Conservation (phyloP, 176 grass and related monocot genomes). For the Canna indica region DNA sequence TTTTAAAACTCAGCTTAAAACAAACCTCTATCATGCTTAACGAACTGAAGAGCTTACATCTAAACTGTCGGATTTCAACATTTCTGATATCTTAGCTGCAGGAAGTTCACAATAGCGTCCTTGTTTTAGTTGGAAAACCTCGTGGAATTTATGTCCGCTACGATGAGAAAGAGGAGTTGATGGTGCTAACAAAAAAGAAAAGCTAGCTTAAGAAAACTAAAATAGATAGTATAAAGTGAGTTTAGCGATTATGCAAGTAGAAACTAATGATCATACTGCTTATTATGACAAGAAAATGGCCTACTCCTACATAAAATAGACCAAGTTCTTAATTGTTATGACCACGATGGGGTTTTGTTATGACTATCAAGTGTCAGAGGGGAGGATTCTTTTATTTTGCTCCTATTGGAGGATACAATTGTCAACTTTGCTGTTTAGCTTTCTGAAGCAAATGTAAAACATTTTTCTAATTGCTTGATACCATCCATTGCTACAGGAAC, state of each 20-base stretch:
- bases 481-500: too few relatives aligned
- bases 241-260: background rate
- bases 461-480: background rate
- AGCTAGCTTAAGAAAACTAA: slow-evolving; percentile 14
- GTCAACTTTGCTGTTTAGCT: background rate
- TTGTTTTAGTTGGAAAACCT: slow-evolving; percentile 59
- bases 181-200: slow-evolving; percentile 14
- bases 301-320: too few relatives aligned
- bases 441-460: background rate
- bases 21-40: slow-evolving; percentile 6
- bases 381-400: too few relatives aligned
- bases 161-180: slow-evolving; percentile 21
- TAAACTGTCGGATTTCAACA: slow-evolving; percentile 82
- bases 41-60: slow-evolving; percentile 62
- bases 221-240: background rate
- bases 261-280: background rate
- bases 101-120: slow-evolving; percentile 66
- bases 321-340: background rate
- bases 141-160: slow-evolving; percentile 63
- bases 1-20: background rate
- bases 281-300: too few relatives aligned
- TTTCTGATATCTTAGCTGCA: slow-evolving; percentile 73
- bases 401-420: background rate
- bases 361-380: too few relatives aligned
- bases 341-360: background rate